phyloP scores from a whole-genome alignment of 2,329 filamentous ascomycete species.

The Colletotrichum chlorophyti region DNA sequence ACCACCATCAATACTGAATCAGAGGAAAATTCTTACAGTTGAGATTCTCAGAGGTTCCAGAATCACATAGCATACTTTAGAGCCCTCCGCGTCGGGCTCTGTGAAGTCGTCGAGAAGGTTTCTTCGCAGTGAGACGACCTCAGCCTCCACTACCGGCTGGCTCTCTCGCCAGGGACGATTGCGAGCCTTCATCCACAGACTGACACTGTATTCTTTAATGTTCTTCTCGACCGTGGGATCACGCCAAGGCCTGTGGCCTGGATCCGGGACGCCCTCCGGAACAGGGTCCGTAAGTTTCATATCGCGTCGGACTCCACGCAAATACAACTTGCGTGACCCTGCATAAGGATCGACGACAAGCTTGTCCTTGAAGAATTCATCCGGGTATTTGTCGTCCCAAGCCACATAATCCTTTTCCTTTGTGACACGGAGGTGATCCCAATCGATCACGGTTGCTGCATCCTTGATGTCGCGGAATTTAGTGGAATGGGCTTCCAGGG shows the following conservation, averaged over 20 bases:
- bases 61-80: conserved; percentile 70
- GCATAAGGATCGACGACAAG: conserved; percentile 65
- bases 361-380: conserved; percentile 58
- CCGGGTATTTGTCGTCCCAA: conserved; percentile 50
- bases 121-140: conserved; percentile 77
- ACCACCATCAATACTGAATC: conserved; percentile 28
- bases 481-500: conserved; percentile 34
- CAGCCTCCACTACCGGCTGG: conserved; percentile 83
- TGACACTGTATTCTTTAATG: conserved; percentile 86
- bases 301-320: conserved; percentile 58
- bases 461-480: conserved; percentile 32
- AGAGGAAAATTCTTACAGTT: conserved; percentile 57
- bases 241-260: conserved; percentile 51
- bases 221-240: conserved; percentile 48
- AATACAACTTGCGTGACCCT: conserved; percentile 68
- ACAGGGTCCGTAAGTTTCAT: conserved; percentile 71
- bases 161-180: conserved; percentile 63
- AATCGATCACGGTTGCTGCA: conserved; percentile 57
- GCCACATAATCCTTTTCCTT: conserved; percentile 40
- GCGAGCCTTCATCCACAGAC: conserved; percentile 69
- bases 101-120: conserved; percentile 80
- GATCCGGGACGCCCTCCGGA: conserved; percentile 59
- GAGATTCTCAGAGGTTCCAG: conserved; percentile 81
- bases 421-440: conserved; percentile 59
- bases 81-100: conserved; percentile 51